phyloP scores from a whole-genome alignment of 2,329 filamentous ascomycete genomes.

The Penicillium sp. region DNA sequence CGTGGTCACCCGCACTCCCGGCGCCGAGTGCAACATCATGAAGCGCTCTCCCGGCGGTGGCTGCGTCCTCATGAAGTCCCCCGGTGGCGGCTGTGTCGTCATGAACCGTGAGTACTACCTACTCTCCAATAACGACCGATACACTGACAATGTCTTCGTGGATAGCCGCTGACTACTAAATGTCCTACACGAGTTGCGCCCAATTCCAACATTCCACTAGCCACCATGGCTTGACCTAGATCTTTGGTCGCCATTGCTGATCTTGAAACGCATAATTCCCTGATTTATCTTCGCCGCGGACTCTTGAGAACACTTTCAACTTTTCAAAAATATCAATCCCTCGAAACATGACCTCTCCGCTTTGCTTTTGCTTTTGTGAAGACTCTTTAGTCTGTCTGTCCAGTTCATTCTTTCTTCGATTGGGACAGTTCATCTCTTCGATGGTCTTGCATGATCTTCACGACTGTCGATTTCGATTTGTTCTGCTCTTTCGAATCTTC shows the following conservation, averaged over 20 bases:
- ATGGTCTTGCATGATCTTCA: neutral
- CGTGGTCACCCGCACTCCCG: neutral
- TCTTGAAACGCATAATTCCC: neutral
- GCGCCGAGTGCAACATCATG: neutral
- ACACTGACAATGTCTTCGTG: neutral
- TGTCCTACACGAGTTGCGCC: neutral
- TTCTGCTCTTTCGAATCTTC: slow-evolving; percentile 3
- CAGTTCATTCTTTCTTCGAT: slow-evolving; percentile 6
- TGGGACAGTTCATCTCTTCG: neutral
- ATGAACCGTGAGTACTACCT: neutral
- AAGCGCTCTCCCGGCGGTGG: slow-evolving; percentile 4
- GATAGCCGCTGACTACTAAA: slow-evolving; percentile 4
- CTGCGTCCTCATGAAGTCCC: slow-evolving; percentile 9
- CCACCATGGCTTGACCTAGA: neutral
- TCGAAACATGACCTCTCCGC: neutral
- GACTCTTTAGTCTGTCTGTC: slow-evolving; percentile 4
- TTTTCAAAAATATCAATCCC: neutral
- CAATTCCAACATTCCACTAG: neutral
- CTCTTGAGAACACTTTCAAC: slow-evolving; percentile 4
- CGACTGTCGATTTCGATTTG: neutral
- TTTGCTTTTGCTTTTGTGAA: slow-evolving; percentile 5
- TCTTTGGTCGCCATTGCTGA: neutral
- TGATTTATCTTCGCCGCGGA: neutral
- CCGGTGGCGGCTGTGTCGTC: slow-evolving; percentile 12
- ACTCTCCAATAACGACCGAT: neutral